Evolutionary conservation across 768 basidiomycete species (phyloP), one percentile per base, ranked within the genome.

Genomic region (Vararia minispora): DNA sequence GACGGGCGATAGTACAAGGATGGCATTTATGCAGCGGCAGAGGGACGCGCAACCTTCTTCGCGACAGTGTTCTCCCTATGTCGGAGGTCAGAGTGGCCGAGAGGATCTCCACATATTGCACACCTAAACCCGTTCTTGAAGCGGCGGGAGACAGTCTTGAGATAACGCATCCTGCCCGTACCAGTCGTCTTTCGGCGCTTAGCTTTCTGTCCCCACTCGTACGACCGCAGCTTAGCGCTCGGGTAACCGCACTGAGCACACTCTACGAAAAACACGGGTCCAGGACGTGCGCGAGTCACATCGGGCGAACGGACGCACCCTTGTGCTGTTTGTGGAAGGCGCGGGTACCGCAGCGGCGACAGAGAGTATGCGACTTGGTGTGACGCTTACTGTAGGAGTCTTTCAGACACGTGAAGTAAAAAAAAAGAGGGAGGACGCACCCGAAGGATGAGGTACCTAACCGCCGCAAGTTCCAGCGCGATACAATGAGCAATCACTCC

Each of bases 151-250:
- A 98, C 94, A 37, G 71, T 62, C 73, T 91, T 95, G 64, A 98
- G 73, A 74, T 90, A 79, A 44, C 71, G 68, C 91, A 95, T 95
- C 57, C 92, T 74, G 49, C 94, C 94, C 49, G 94, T 92, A 43
- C 95, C 95, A 43, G 95, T 97, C 33, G 94, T 98, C 81, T 94
- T 95, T 79, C 94, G 83, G 66, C 95, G 83, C 79, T 98, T 97
- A 39, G 95, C 95, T 76, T 99, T 99, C 60, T 79, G 74, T 50
- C 91, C 90, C 95, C 95, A 98, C 66, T 97, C 85, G 65, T 79
- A 98, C 54, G 88, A 91, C 56, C 94, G 79, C 54, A 94, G 65
- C 68, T 88, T 98, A 39, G 95, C 92, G 40, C 89, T 67, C 31
- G 95, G 95, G 68, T 90, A 98, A 41, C 94, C 95, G 61, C 95